Conservation (phyloP, 78 protist species). For the Dictyostelium citrinum region DNA sequence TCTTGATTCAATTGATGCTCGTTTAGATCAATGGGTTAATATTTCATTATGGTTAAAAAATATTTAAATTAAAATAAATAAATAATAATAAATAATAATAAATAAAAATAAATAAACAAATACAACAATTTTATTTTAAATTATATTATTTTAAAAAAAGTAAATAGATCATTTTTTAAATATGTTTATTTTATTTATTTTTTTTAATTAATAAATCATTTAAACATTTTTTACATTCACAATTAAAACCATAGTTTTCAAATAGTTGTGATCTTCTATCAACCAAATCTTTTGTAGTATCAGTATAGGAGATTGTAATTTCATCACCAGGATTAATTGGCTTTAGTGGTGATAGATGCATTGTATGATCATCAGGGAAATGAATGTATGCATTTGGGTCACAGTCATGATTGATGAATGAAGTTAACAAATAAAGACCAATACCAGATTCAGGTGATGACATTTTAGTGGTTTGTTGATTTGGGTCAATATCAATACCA, state of each 20-base stretch:
- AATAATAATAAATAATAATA: background rate
- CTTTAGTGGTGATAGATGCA: background rate
- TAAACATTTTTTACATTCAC: slow-evolving; percentile 46
- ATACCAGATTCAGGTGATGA: slow-evolving; percentile 50
- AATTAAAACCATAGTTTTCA: slow-evolving; percentile 71
- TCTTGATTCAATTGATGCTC: slow-evolving; percentile 42
- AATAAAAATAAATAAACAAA: background rate
- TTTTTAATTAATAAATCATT: slow-evolving; percentile 15
- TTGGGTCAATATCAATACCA: slow-evolving; percentile 47
- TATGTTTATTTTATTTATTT: background rate
- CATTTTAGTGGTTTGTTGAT: background rate
- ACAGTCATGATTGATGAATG: slow-evolving; percentile 66
- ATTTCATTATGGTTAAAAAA: slow-evolving; percentile 44
- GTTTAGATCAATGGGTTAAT: slow-evolving; percentile 62
- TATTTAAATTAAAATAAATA: background rate
- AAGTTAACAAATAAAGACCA: slow-evolving; percentile 34
- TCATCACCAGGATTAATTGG: slow-evolving; percentile 50
- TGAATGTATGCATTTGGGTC: slow-evolving; percentile 34
- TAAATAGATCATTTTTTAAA: too few species aligned
- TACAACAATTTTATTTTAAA: too few species aligned
- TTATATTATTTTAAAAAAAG: too few species aligned
- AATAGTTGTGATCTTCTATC: slow-evolving; percentile 40
- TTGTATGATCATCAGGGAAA: slow-evolving; percentile 34
- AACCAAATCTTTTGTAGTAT: slow-evolving; percentile 21
- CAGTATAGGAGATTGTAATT: slow-evolving; percentile 35